Evolutionary conservation across 1,139 yeast species (phyloP).

Genomic region (Taphrina confusa): DNA sequence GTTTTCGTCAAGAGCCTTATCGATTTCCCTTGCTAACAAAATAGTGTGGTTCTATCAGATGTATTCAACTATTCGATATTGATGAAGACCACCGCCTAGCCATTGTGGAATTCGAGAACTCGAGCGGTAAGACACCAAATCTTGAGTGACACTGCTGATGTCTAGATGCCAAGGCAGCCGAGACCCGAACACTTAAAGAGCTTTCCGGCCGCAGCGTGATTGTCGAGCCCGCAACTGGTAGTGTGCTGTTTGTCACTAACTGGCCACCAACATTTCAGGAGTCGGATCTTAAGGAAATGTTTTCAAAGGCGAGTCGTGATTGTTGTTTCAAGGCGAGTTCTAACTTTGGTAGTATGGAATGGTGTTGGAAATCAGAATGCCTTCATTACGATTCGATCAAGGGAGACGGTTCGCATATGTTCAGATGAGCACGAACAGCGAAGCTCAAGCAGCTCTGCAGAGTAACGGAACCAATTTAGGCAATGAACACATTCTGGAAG

Average conservation of each 20-base stretch:
- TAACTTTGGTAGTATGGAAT: slow-evolving; percentile 48
- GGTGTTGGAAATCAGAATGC: slow-evolving; percentile 62
- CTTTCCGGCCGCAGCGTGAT: slow-evolving; percentile 52
- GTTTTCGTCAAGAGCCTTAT: too few species aligned
- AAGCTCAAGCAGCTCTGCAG: slow-evolving; percentile 55
- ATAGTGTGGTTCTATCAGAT: slow-evolving; percentile 8
- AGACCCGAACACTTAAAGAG: slow-evolving; percentile 59
- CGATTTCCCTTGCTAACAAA: too few species aligned
- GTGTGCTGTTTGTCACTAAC: slow-evolving; percentile 64
- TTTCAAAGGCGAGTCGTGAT: slow-evolving; percentile 43
- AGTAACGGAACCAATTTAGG: slow-evolving; percentile 51
- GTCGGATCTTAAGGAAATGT: slow-evolving; percentile 49
- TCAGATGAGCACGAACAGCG: slow-evolving; percentile 53
- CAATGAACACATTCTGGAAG: slow-evolving; percentile 39
- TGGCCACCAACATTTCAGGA: slow-evolving; percentile 30
- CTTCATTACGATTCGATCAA: slow-evolving; percentile 60
- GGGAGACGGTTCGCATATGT: slow-evolving; percentile 75
- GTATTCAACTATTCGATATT: neutral
- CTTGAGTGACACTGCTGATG: neutral
- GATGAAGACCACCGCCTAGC: slow-evolving; percentile 15
- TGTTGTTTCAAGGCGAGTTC: slow-evolving; percentile 41
- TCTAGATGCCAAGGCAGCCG: slow-evolving; percentile 56
- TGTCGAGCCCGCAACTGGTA: slow-evolving; percentile 53
- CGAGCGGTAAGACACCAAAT: slow-evolving; percentile 40
- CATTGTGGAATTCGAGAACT: slow-evolving; percentile 32